These are phyloP conservation scores for Sindora glabra DNA, from an alignment of 306 rosid species.

Conservation along the genomic window DNA sequence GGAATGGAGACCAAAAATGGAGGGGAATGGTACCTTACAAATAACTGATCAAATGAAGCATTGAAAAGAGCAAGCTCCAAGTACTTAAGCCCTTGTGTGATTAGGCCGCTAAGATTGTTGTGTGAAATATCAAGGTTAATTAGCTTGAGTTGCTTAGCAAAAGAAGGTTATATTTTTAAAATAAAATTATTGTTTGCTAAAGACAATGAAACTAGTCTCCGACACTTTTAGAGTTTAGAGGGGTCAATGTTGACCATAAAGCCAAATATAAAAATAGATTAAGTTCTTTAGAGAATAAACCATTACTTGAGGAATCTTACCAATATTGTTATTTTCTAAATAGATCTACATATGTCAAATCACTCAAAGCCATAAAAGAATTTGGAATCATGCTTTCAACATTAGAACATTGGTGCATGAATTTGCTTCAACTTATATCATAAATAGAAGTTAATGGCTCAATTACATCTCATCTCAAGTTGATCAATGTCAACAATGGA, in stretches of 20 bases:
- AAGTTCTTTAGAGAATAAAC: constrained; percentile 66
- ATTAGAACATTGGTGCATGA: constrained; percentile 61
- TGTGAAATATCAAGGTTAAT: constrained; percentile 91
- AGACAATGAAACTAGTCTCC: constrained; percentile 80
- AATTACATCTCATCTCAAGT: too few relatives aligned
- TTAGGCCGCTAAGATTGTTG: constrained; percentile 55
- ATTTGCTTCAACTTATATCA: constrained; percentile 61
- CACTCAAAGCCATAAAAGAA: constrained; percentile 47
- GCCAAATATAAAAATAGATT: constrained; percentile 75
- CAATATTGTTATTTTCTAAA: constrained; percentile 77
- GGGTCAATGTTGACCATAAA: constrained; percentile 77
- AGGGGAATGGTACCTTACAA: constrained; percentile 85
- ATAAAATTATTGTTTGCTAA: constrained; percentile 66
- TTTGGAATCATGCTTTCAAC: constrained; percentile 74
- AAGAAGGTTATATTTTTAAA: constrained; percentile 66
- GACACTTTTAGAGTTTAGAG: constrained; percentile 63
- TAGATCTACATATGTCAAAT: constrained; percentile 63
- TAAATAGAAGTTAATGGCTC: too few relatives aligned
- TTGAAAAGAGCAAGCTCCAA: constrained; percentile 95
- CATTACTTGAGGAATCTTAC: constrained; percentile 43
- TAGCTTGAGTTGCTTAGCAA: constrained; percentile 70
- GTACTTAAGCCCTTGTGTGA: constrained; percentile 73
- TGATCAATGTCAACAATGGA: too few relatives aligned
- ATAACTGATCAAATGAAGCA: constrained; percentile 68
- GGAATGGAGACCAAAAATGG: constrained; percentile 75